phyloP scores from a whole-genome alignment of 495 filamentous ascomycete species.

The Halenospora varia region DNA sequence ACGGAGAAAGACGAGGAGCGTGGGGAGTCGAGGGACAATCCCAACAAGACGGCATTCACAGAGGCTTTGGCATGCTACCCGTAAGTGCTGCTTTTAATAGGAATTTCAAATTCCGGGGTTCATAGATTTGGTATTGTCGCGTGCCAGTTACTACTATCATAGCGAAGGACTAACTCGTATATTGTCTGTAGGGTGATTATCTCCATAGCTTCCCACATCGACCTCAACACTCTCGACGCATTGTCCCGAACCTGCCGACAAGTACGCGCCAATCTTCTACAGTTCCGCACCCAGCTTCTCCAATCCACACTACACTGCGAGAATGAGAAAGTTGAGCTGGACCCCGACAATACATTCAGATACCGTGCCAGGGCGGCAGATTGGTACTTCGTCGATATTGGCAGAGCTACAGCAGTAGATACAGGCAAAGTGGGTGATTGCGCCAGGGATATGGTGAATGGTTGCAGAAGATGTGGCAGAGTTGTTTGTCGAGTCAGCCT shows the following conservation, averaged over 20 bases:
- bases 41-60: slow-evolving; percentile 68
- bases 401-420: slow-evolving; percentile 14
- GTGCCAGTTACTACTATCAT: too few species aligned
- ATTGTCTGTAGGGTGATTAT: slow-evolving; percentile 60
- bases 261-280: slow-evolving; percentile 68
- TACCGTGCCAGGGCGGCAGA: slow-evolving; percentile 46
- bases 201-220: slow-evolving; percentile 67
- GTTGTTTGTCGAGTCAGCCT: slow-evolving; percentile 71
- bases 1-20: slow-evolving; percentile 18
- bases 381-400: slow-evolving; percentile 47
- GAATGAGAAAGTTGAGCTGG: slow-evolving; percentile 51
- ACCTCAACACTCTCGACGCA: slow-evolving; percentile 79
- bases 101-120: not conserved
- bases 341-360: slow-evolving; percentile 42
- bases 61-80: slow-evolving; percentile 85
- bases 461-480: slow-evolving; percentile 72
- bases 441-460: slow-evolving; percentile 78
- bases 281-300: slow-evolving; percentile 68
- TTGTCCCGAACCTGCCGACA: slow-evolving; percentile 78
- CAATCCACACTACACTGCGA: slow-evolving; percentile 72
- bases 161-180: slow-evolving; percentile 6
- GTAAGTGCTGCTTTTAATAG: slow-evolving; percentile 41
- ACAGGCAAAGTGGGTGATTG: slow-evolving; percentile 66
- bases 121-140: too few species aligned
- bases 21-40: slow-evolving; percentile 44